A percentile compares a stretch with the other conserved stretches of the same genome.
Conservation (phyloP, 345 rosid species). For the Lumnitzera racemosa region DNA sequence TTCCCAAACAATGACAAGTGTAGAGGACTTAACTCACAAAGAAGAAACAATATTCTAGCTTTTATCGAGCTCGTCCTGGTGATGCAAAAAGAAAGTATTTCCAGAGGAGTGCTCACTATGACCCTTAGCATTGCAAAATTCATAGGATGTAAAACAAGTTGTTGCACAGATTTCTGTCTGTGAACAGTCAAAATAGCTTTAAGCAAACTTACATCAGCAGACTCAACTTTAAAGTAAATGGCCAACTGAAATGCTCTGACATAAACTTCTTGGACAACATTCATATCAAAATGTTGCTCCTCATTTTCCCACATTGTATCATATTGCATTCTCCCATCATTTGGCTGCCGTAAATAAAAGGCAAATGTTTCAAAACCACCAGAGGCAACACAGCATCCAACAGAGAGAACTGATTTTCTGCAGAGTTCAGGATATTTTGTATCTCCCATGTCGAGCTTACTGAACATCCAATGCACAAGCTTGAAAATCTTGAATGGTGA, state of each 20-base stretch:
- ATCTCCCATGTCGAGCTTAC: conserved; percentile 28
- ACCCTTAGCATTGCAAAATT: conserved; percentile 41
- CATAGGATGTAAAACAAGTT: conserved; percentile 46
- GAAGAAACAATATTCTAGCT: conserved; percentile 56
- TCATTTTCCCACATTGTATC: conserved; percentile 49
- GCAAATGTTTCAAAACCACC: conserved; percentile 60
- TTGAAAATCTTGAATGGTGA: conserved; percentile 73
- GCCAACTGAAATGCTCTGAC: conserved; percentile 45
- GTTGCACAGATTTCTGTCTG: conserved; percentile 26
- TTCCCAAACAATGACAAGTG: conserved; percentile 65
- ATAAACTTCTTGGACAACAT: conserved; percentile 57
- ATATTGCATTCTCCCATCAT: conserved; percentile 26
- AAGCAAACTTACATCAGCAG: conserved; percentile 59
- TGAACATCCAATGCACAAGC: conserved; percentile 48
- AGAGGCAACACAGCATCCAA: conserved; percentile 56
- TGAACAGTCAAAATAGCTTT: conserved; percentile 41
- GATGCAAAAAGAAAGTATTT: conserved; percentile 55
- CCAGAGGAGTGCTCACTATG: conserved; percentile 47
- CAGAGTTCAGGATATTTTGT: conserved; percentile 18
- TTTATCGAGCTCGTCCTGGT: conserved; percentile 33
- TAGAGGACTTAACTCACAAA: conserved; percentile 65
- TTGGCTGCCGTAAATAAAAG: conserved; percentile 44
- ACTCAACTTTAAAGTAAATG: conserved; percentile 29
- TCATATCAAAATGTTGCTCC: conserved; percentile 35
- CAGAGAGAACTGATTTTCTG: conserved; percentile 23